Evolutionary conservation across 208 protist species (phyloP).

Genomic region (Wallacemonas sp.): DNA sequence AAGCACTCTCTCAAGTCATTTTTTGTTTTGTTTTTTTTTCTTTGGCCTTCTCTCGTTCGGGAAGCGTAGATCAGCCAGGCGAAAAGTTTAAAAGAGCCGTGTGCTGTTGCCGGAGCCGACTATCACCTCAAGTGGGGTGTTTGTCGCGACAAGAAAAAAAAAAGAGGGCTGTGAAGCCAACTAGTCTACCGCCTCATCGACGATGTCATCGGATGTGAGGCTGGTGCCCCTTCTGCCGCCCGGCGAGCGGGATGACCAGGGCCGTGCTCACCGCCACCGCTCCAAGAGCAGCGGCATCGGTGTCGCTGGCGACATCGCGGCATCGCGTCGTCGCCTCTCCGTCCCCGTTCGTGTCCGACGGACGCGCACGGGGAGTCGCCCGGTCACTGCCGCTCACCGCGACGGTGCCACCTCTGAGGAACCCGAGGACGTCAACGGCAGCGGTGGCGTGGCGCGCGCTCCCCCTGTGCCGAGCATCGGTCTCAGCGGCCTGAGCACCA

Average conservation of each 20-base stretch:
- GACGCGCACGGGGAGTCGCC: conserved; percentile 30
- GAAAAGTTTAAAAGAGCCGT: too few relatives aligned
- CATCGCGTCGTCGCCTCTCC: conserved; percentile 16
- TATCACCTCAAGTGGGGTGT: too few relatives aligned
- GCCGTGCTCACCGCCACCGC: not conserved
- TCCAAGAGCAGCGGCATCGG: conserved; percentile 3
- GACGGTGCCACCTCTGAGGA: not conserved
- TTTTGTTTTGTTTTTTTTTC: not conserved
- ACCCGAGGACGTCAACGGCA: not conserved
- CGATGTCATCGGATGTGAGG: conserved; percentile 5
- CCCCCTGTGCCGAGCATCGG: not conserved
- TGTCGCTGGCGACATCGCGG: not conserved
- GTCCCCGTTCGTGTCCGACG: conserved; percentile 36
- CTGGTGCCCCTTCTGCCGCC: not conserved
- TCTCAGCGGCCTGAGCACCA: not conserved
- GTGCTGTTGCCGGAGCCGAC: too few relatives aligned
- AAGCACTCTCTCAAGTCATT: too few relatives aligned
- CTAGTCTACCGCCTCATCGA: too few relatives aligned
- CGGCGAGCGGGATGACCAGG: not conserved
- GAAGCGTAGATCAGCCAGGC: too few relatives aligned
- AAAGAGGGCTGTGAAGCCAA: not conserved
- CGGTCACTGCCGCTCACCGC: not conserved
- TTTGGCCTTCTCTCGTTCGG: not conserved
- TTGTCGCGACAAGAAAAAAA: not conserved
- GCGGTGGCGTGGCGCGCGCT: not conserved